These are phyloP conservation scores for Sinapis alba DNA, from an alignment of 441 rosid species.

Conservation along the genomic window DNA sequence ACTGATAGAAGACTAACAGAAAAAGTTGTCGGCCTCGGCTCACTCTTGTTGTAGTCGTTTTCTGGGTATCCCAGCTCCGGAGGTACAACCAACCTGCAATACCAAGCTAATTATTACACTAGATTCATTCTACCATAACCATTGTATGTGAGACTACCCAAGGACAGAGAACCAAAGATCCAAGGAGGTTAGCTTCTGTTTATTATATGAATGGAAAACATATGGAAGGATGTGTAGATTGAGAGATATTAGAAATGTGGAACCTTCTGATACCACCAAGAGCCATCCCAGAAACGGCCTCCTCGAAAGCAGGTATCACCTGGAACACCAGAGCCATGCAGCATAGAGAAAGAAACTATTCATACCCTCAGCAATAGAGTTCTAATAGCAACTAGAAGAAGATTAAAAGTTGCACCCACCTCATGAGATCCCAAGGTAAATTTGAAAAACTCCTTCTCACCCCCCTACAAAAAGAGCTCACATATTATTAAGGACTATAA, in stretches of 20 bases:
- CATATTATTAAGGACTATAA: slow-evolving; percentile 5
- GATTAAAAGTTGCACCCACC: slow-evolving; percentile 44
- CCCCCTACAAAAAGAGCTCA: slow-evolving; percentile 59
- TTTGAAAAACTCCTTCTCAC: slow-evolving; percentile 83
- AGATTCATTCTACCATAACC: background rate
- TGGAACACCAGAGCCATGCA: slow-evolving; percentile 41
- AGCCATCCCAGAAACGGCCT: slow-evolving; percentile 95
- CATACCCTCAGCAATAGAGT: slow-evolving; percentile 16
- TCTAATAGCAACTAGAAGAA: background rate
- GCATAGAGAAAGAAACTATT: slow-evolving; percentile 5
- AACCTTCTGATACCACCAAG: slow-evolving; percentile 90
- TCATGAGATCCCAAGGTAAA: slow-evolving; percentile 76
- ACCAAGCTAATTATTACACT: slow-evolving; percentile 42
- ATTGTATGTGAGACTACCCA: background rate
- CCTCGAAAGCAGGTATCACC: slow-evolving; percentile 98
- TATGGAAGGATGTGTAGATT: background rate
- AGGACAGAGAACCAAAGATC: background rate
- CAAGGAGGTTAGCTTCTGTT: background rate
- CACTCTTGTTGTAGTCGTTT: slow-evolving; percentile 81
- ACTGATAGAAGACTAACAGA: slow-evolving; percentile 52
- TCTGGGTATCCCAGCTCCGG: slow-evolving; percentile 95
- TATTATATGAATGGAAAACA: slow-evolving; percentile 10
- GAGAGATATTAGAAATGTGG: background rate
- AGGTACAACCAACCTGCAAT: slow-evolving; percentile 91
- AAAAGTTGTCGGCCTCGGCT: slow-evolving; percentile 84